These are phyloP conservation scores for Hebeloma cylindrosporum DNA, from an alignment of 768 basidiomycete species.

Conservation along the genomic window DNA sequence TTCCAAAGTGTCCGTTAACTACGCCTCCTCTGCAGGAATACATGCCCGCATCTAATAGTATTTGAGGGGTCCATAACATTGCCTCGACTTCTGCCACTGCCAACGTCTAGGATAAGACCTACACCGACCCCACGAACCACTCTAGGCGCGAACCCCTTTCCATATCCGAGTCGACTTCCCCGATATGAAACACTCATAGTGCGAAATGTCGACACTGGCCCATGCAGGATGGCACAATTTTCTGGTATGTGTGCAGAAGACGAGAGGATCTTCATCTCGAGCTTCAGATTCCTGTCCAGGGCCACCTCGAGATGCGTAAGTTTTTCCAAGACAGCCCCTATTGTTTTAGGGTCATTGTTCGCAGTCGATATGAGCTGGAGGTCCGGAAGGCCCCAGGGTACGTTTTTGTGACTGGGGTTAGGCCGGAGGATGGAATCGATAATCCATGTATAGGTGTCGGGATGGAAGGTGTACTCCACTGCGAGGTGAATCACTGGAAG, in stretches of 20 bases:
- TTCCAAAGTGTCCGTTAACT: too few relatives aligned
- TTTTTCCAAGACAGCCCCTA: constrained; percentile 5
- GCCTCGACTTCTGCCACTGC: not conserved
- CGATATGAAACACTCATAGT: not conserved
- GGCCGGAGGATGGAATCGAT: constrained; percentile 14
- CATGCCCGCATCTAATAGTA: constrained; percentile 1
- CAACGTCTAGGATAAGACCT: constrained; percentile 10
- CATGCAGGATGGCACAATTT: constrained; percentile 9
- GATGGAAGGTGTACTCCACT: constrained; percentile 30
- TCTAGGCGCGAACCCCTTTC: not conserved
- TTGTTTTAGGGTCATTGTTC: not conserved
- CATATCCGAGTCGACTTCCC: too few relatives aligned
- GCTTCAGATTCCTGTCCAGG: not conserved
- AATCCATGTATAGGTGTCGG: constrained; percentile 19
- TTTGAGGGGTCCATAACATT: not conserved
- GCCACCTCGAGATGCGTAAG: constrained; percentile 15
- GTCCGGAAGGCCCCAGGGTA: constrained; percentile 16
- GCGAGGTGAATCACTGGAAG: constrained; percentile 25
- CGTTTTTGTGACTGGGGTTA: not conserved
- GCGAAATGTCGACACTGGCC: constrained; percentile 3
- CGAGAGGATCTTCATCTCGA: constrained; percentile 9
- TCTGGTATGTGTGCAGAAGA: constrained; percentile 2
- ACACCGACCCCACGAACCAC: constrained; percentile 9
- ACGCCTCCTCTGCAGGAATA: too few relatives aligned
- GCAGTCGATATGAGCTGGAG: constrained; percentile 14